Evolutionary conservation across 1,284 basidiomycete genomes (phyloP).

Genomic region (Ceratobasidium sp.): DNA sequence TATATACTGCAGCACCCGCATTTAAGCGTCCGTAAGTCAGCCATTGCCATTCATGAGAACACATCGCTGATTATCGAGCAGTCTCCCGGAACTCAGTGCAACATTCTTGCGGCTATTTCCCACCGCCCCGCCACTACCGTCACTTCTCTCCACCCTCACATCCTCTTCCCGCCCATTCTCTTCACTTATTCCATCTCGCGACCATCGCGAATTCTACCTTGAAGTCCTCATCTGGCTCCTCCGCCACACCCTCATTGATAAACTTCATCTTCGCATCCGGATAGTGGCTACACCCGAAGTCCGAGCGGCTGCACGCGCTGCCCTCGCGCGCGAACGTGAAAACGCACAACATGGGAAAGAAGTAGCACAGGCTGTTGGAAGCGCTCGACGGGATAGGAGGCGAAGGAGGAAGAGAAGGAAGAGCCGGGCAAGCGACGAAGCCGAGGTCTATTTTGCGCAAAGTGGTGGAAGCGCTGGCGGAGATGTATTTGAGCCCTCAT

Average conservation of each 20-base stretch:
- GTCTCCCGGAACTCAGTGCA: constrained; percentile 68
- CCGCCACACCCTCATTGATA: constrained; percentile 84
- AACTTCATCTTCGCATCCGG: constrained; percentile 86
- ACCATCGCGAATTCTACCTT: constrained; percentile 75
- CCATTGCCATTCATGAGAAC: constrained; percentile 12
- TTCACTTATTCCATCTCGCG: constrained; percentile 74
- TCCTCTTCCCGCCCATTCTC: constrained; percentile 76
- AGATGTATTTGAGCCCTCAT: constrained; percentile 28
- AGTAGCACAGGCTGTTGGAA: constrained; percentile 23
- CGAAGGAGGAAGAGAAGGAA: constrained; percentile 53
- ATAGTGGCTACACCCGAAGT: constrained; percentile 81
- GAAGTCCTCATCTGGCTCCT: constrained; percentile 94
- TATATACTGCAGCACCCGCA: constrained; percentile 79
- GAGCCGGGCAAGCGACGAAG: constrained; percentile 57
- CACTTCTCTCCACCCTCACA: constrained; percentile 78
- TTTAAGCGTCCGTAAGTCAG: constrained; percentile 71
- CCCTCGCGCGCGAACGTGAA: constrained; percentile 28
- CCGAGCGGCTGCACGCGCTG: constrained; percentile 67
- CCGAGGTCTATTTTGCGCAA: constrained; percentile 27
- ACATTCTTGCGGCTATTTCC: constrained; percentile 78
- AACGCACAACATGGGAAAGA: constrained; percentile 39
- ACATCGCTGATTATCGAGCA: constrained; percentile 51
- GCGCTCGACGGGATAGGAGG: constrained; percentile 4
- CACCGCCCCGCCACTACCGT: constrained; percentile 75
- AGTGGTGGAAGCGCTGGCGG: neutral